Base-by-base conservation (phyloP, 1,139 yeast species). In the Suhomyces wounanorum region DNA sequence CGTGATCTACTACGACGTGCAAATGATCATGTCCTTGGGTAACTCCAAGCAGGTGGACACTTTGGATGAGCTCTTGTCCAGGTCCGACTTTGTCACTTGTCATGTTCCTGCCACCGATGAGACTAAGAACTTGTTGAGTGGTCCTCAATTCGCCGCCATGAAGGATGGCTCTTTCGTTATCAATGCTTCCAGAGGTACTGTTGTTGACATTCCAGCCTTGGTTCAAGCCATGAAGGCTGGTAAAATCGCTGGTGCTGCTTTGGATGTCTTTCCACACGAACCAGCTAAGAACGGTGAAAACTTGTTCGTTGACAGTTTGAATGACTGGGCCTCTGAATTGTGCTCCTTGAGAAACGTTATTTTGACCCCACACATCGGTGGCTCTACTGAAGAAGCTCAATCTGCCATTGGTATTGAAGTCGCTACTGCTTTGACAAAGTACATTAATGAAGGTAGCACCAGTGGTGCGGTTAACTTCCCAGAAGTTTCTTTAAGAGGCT, bases 321-420 rank as follows among this genome's bases (percentile, higher is more conserved):
- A 94, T 74, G 64, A 76, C 35, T 95, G 97, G 95, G 83, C 90
- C 52, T 78, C 89, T 35, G 97, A 92, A 66, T 81, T 95, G 62
- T 81, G 86, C 59, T 78, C 89, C 17, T 81, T 91, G 69, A 84
- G 95, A 75, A 95, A 94, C 70, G 86, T 94, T 52, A 91, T 95
- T 57, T 80, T 94, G 66, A 87, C 98, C 51, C 99, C 99, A 37
- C 99, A 94, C 68, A 94, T 94, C 63, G 99, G 99, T 75, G 99
- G 99, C 58, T 91, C 98, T 47, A 94, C 99, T 45, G 98, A 94
- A 73, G 99, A 94, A 77, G 99, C 99, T 33, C 99, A 94, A 79
- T 83, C 91, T 54, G 96, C 98, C 47, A 94, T 94, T 68, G 99
- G 99, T 73, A 79, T 92, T 55, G 99, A 94, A 76, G 99, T 94